phyloP scores from a whole-genome alignment of 1,139 yeast genomes.

The Hyphopichia pseudoburtonii region DNA sequence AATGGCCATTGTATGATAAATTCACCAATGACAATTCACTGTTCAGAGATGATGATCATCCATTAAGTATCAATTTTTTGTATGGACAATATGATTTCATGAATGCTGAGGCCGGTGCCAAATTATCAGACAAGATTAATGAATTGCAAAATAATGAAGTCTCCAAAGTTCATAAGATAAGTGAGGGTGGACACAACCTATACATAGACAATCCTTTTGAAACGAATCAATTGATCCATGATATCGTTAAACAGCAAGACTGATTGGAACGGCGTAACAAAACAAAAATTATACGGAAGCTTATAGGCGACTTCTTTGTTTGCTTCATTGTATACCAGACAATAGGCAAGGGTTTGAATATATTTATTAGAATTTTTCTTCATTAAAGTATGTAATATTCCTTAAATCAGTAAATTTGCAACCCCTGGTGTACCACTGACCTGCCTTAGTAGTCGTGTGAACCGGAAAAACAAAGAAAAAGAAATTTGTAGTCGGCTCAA shows the following conservation, averaged over 20 bases:
- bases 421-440: no score
- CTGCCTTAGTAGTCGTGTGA: no score
- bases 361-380: no score
- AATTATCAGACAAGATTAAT: constrained; percentile 43
- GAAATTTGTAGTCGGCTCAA: no score
- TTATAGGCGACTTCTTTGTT: no score
- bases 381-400: no score
- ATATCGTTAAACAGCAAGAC: constrained; percentile 13
- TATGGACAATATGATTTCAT: constrained; percentile 89
- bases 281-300: no score
- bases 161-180: constrained; percentile 24
- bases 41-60: constrained; percentile 13
- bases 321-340: no score
- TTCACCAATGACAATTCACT: constrained; percentile 23
- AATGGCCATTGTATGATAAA: constrained; percentile 72
- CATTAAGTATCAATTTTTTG: constrained; percentile 54
- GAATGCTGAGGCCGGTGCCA: constrained; percentile 72
- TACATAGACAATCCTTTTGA: constrained; percentile 52
- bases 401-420: no score
- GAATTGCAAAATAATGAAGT: constrained; percentile 7
- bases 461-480: no score
- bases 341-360: no score
- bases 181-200: constrained; percentile 48
- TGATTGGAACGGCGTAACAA: no score
- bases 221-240: constrained; percentile 42